phyloP scores from a whole-genome alignment of 2,329 filamentous ascomycete genomes.

The Fusarium illudens region DNA sequence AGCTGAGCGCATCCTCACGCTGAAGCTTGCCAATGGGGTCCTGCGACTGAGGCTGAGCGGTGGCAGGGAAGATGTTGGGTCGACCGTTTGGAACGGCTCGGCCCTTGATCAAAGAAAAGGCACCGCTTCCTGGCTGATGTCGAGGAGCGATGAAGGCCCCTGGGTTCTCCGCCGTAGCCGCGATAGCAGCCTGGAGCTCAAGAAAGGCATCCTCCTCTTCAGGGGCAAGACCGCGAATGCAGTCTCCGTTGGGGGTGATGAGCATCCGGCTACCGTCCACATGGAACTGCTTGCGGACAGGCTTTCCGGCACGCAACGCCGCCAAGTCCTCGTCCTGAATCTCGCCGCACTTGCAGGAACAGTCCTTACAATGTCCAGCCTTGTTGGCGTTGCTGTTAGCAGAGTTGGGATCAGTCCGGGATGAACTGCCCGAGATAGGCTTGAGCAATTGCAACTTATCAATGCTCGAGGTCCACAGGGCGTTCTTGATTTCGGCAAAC shows the following conservation, averaged over 20 bases:
- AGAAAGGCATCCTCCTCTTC: conserved; percentile 77
- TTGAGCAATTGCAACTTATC: conserved; percentile 51
- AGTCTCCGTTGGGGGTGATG: conserved; percentile 79
- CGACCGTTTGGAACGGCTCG: conserved; percentile 71
- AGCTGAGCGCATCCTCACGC: conserved; percentile 71
- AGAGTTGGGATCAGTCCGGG: conserved; percentile 41
- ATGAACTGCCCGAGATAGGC: conserved; percentile 44
- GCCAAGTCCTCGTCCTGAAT: conserved; percentile 61
- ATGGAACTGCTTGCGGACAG: conserved; percentile 65
- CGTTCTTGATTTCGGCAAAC: conserved; percentile 48
- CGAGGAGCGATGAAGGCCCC: conserved; percentile 65
- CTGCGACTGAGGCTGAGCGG: conserved; percentile 56
- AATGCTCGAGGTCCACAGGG: conserved; percentile 45
- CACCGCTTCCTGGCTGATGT: conserved; percentile 61
- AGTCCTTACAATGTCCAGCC: conserved; percentile 48
- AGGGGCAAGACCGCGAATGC: conserved; percentile 73
- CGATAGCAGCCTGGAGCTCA: conserved; percentile 69
- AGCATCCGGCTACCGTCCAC: conserved; percentile 73
- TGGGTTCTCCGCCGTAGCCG: conserved; percentile 58
- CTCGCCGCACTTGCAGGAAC: conserved; percentile 51
- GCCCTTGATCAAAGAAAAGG: conserved; percentile 70
- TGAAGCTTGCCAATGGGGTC: conserved; percentile 72
- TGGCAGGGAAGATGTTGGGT: conserved; percentile 67
- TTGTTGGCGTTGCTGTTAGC: conserved; percentile 33
- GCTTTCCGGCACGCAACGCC: conserved; percentile 62